These are phyloP conservation scores for Dendrocalamus latiflorus DNA, from an alignment of 202 grass and related monocot species.

Conservation along the genomic window DNA sequence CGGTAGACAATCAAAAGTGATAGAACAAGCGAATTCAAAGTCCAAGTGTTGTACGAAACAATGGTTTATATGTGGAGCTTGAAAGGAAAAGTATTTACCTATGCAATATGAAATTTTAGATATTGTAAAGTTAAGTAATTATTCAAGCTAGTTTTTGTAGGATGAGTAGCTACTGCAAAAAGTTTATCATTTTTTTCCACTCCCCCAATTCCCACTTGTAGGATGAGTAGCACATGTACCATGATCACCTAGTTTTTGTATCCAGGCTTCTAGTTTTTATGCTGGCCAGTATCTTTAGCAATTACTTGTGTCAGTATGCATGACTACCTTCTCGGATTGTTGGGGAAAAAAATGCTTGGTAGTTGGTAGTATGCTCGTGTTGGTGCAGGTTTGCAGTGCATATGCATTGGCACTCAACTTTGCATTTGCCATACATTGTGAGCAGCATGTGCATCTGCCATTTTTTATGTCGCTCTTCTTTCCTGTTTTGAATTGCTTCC, in stretches of 20 bases:
- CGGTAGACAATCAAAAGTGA: too few relatives aligned
- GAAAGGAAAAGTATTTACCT: too few relatives aligned
- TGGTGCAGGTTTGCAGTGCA: too few relatives aligned
- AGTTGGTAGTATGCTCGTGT: neutral
- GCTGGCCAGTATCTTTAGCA: neutral
- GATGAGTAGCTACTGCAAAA: too few relatives aligned
- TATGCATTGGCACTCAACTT: neutral
- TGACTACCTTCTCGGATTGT: neutral
- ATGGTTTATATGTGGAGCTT: too few relatives aligned
- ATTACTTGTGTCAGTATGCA: neutral
- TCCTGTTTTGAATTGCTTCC: neutral
- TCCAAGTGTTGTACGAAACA: too few relatives aligned
- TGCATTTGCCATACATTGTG: neutral
- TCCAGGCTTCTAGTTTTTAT: neutral
- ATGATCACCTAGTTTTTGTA: neutral
- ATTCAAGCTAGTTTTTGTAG: too few relatives aligned
- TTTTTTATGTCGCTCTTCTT: constrained; percentile 4
- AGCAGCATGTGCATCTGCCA: neutral
- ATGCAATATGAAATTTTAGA: too few relatives aligned
- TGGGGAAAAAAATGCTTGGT: neutral
- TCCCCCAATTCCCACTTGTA: neutral
- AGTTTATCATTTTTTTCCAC: neutral
- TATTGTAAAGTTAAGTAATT: too few relatives aligned
- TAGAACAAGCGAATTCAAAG: too few relatives aligned
- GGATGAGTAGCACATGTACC: neutral